These are phyloP conservation scores for Porpolomopsis calyptriformis DNA, from an alignment of 768 basidiomycete species.

Conservation along the genomic window DNA sequence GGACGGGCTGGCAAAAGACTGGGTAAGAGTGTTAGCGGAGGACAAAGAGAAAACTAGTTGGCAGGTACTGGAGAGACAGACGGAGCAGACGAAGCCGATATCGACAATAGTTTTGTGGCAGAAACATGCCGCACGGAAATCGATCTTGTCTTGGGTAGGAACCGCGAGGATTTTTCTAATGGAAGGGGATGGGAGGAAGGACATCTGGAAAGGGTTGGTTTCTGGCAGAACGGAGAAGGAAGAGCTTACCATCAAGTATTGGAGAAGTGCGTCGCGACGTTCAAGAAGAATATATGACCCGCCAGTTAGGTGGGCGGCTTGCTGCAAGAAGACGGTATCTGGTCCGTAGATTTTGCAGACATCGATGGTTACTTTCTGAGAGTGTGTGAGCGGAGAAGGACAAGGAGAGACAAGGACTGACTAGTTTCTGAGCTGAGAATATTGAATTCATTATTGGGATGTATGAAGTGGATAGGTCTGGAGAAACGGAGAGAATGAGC, in stretches of 20 bases:
- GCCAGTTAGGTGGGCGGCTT: slow-evolving; percentile 90
- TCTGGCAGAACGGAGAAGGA: slow-evolving; percentile 4
- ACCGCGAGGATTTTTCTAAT: slow-evolving; percentile 70
- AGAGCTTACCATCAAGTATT: slow-evolving; percentile 66
- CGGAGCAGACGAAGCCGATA: slow-evolving; percentile 96
- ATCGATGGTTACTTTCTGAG: slow-evolving; percentile 91
- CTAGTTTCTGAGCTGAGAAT: slow-evolving; percentile 96
- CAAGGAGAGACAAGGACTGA: slow-evolving; percentile 24
- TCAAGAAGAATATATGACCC: slow-evolving; percentile 86
- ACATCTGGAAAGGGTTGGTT: slow-evolving; percentile 48
- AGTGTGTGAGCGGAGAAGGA: slow-evolving; percentile 2
- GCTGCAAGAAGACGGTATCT: slow-evolving; percentile 92
- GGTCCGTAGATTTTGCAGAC: slow-evolving; percentile 85
- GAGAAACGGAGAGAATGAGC: slow-evolving; percentile 81
- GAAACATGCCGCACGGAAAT: slow-evolving; percentile 96
- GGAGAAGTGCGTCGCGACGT: slow-evolving; percentile 76
- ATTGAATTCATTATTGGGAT: slow-evolving; percentile 99
- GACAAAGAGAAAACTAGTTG: slow-evolving; percentile 5
- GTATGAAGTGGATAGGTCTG: slow-evolving; percentile 81
- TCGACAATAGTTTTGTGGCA: slow-evolving; percentile 97
- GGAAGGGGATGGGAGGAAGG: slow-evolving; percentile 46
- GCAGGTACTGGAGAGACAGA: slow-evolving; percentile 85
- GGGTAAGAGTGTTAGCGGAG: slow-evolving; percentile 6
- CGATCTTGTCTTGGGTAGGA: slow-evolving; percentile 90
- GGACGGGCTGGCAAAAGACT: slow-evolving; percentile 93